phyloP scores from a whole-genome alignment of 257 asterid species.

The Jacaranda mimosifolia region DNA sequence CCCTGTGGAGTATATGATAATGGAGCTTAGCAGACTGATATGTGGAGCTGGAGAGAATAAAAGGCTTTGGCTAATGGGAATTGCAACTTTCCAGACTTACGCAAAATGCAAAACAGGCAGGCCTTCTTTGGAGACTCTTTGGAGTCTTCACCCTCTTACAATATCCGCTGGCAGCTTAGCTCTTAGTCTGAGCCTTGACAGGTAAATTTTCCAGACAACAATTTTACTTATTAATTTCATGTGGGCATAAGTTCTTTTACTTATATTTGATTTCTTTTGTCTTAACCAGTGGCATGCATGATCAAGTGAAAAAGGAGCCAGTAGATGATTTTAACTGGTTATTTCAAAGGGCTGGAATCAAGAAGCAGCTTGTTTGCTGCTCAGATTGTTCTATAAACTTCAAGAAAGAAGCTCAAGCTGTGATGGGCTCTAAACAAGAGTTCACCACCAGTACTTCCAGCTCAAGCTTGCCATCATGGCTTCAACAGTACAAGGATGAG shows the following conservation, averaged over 20 bases:
- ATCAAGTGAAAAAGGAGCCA: constrained; percentile 53
- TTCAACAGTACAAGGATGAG: constrained; percentile 75
- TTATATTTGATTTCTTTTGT: not conserved
- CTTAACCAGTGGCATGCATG: constrained; percentile 53
- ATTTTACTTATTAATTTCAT: not conserved
- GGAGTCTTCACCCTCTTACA: constrained; percentile 81
- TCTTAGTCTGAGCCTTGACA: constrained; percentile 72
- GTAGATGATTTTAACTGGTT: constrained; percentile 56
- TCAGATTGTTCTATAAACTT: constrained; percentile 74
- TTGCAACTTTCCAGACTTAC: constrained; percentile 70
- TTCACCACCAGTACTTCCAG: constrained; percentile 40
- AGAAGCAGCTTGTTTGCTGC: constrained; percentile 75
- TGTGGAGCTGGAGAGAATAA: constrained; percentile 53
- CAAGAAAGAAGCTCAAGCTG: constrained; percentile 67
- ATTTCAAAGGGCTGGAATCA: constrained; percentile 49
- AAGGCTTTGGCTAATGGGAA: constrained; percentile 79
- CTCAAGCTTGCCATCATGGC: constrained; percentile 89
- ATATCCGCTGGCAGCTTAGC: constrained; percentile 62
- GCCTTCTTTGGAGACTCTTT: constrained; percentile 81
- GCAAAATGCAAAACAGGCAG: constrained; percentile 73
- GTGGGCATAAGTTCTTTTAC: not conserved
- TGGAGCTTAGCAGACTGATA: constrained; percentile 82
- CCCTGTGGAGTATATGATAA: constrained; percentile 86
- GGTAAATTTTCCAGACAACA: constrained; percentile 45
- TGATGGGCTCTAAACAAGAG: constrained; percentile 40